Percentiles rank a stretch among this genome's conserved stretches.
These are phyloP conservation scores for Heterobasidion parviporum DNA, from an alignment of 1,284 basidiomycete species.

Conservation along the genomic window DNA sequence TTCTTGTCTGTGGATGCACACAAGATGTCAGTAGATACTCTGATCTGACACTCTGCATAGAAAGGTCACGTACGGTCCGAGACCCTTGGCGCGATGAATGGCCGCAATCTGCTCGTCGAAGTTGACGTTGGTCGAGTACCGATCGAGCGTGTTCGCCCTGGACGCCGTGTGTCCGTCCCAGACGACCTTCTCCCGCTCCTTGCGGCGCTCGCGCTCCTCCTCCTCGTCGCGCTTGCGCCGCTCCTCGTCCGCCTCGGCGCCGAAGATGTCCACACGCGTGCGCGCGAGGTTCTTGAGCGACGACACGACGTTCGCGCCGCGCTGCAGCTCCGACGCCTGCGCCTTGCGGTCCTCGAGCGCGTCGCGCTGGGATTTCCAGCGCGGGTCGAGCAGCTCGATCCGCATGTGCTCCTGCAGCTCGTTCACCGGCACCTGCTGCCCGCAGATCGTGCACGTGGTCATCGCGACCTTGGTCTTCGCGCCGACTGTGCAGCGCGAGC, in stretches of 20 bases:
- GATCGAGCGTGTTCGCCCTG: slow-evolving; percentile 81
- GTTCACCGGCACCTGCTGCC: slow-evolving; percentile 89
- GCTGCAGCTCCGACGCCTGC: slow-evolving; percentile 82
- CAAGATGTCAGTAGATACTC: slow-evolving; percentile 5
- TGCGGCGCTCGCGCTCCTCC: slow-evolving; percentile 67
- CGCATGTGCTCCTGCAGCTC: slow-evolving; percentile 98
- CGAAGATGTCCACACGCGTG: slow-evolving; percentile 92
- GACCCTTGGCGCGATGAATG: slow-evolving; percentile 83
- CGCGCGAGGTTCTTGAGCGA: slow-evolving; percentile 87
- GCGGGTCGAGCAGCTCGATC: slow-evolving; percentile 95
- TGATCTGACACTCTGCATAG: neutral
- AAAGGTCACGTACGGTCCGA: slow-evolving; percentile 57
- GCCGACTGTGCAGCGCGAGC: slow-evolving; percentile 39
- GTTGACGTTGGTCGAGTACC: slow-evolving; percentile 85
- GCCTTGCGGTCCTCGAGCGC: slow-evolving; percentile 81
- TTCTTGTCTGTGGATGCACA: slow-evolving; percentile 45
- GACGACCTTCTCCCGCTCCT: slow-evolving; percentile 85
- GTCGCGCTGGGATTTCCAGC: slow-evolving; percentile 94
- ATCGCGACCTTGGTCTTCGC: slow-evolving; percentile 63
- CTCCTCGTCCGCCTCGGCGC: slow-evolving; percentile 85
- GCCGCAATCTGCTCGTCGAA: slow-evolving; percentile 94
- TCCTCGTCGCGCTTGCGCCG: slow-evolving; percentile 80
- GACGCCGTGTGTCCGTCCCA: slow-evolving; percentile 95
- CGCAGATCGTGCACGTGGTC: slow-evolving; percentile 89
- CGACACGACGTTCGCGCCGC: slow-evolving; percentile 86